A percentile compares a stretch with the other conserved stretches of the same genome.
These are phyloP conservation scores for Blastobotrys capitulatus DNA, from an alignment of 1,139 yeast genomes.

Conservation along the genomic window DNA sequence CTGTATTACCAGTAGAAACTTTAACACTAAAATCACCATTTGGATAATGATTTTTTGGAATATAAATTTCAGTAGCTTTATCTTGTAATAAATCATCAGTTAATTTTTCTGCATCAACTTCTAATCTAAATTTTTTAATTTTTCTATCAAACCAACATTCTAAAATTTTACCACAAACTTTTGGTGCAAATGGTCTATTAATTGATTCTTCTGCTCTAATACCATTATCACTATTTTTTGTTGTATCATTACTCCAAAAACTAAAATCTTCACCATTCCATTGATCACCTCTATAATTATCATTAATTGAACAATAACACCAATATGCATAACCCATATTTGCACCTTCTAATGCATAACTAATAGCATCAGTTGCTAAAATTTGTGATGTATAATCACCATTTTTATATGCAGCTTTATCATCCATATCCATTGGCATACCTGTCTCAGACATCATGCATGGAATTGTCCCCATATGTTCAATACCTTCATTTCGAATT, in stretches of 20 bases:
- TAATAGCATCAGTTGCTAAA: constrained; percentile 70
- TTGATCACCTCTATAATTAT: constrained; percentile 73
- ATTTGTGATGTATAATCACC: constrained; percentile 67
- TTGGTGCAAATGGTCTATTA: constrained; percentile 64
- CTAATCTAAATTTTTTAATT: constrained; percentile 43
- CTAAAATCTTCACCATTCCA: constrained; percentile 93
- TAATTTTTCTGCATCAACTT: constrained; percentile 32
- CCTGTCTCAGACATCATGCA: constrained; percentile 83
- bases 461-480: constrained; percentile 59
- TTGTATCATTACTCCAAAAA: constrained; percentile 50
- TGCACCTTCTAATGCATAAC: constrained; percentile 67
- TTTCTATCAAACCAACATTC: constrained; percentile 52
- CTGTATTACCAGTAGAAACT: constrained; percentile 51
- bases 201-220: constrained; percentile 66
- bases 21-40: constrained; percentile 37
- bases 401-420: constrained; percentile 53
- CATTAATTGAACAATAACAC: constrained; percentile 68
- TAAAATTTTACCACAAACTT: constrained; percentile 49
- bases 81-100: constrained; percentile 13
- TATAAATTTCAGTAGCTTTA: constrained; percentile 46
- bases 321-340: constrained; percentile 69
- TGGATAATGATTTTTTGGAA: constrained; percentile 67
- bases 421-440: constrained; percentile 89
- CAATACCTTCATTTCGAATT: constrained; percentile 55
- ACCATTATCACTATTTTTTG: not conserved